Evolutionary conservation across 306 rosid genomes (phyloP).

Genomic region (Sicyos edulis): DNA sequence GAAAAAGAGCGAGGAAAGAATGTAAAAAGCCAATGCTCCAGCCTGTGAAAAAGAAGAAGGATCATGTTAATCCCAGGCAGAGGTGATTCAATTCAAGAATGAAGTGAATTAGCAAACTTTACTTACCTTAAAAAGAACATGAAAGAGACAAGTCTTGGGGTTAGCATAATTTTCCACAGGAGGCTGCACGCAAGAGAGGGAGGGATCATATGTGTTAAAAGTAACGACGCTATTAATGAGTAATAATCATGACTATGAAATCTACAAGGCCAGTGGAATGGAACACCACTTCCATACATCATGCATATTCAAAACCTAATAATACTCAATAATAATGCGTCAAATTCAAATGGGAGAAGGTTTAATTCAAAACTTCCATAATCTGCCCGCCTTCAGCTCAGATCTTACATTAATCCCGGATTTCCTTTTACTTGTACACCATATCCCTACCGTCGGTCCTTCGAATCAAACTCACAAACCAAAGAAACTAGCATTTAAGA

Average conservation of each 20-base stretch:
- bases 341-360: no score
- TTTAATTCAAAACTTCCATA: no score
- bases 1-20: slow-evolving; percentile 77
- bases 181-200: slow-evolving; percentile 44
- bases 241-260: slow-evolving; percentile 6
- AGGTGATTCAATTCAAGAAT: not conserved
- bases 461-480: not conserved
- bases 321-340: no score
- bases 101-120: not conserved
- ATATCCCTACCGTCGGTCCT: not conserved
- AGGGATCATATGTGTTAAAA: slow-evolving; percentile 13
- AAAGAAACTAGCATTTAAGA: not conserved
- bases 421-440: not conserved
- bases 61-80: not conserved
- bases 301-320: no score
- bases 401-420: slow-evolving; percentile 15
- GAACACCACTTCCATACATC: not conserved
- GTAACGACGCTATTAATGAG: not conserved
- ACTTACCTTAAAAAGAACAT: slow-evolving; percentile 85
- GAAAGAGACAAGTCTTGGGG: slow-evolving; percentile 91
- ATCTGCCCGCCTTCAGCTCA: not conserved
- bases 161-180: slow-evolving; percentile 87
- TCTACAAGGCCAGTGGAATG: not conserved
- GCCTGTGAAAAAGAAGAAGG: slow-evolving; percentile 44
- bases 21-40: slow-evolving; percentile 86